Evolutionary conservation across 2,329 filamentous ascomycete species (phyloP), one percentile per base, ranked within the genome.

Genomic region (Epicoccum sorghinum): DNA sequence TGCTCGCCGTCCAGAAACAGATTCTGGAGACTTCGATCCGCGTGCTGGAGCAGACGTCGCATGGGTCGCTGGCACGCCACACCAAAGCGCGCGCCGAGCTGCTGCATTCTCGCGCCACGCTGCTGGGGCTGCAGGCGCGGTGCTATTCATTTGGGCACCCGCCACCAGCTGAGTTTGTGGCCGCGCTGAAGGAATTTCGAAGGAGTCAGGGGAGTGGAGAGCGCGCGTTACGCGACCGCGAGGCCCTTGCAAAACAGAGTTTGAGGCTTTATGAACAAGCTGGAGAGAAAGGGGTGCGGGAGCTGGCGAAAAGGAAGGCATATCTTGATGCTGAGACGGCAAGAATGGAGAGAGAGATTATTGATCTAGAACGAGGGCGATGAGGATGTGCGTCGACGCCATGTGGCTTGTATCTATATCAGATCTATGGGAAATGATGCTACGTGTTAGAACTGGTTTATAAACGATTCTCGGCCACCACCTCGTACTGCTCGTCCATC

Each of bases 401-500:
- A 33, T 4, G 13, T 13, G 13, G 32, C 32, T 24, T 41, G 32
- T 22, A 13, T 35, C 7, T 37, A 37, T 9, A 29, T 29, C 7
- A 1, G 32, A 33, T 33, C 32, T 33, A n/a, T 13, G 32, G 13
- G 7, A 30, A 30, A 30, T 30, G 29, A 3, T 7, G 12, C 29
- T 7, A 30, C 7, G 7, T 12, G 29, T 7, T 30, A 35, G 25
- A 36, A 18, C 18, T 18, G 18, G 25, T 8, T 37, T 25, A 45
- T n/a, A 49, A 6, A 0, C 45, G 32, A 60, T 63, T 69, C 46
- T 69, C 64, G 23, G 70, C 78, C 49, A 86, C 76, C 55, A 81
- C 77, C 23, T 72, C 76, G 65, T 87, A 86, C 63, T 77, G 73
- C 69, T 85, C 79, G 14, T 77, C 78, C 32, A 84, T 63, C 1